Evolutionary conservation across 2,329 filamentous ascomycete species (phyloP), one percentile per base, ranked within the genome.

Genomic region (Phialocephala subalpina): DNA sequence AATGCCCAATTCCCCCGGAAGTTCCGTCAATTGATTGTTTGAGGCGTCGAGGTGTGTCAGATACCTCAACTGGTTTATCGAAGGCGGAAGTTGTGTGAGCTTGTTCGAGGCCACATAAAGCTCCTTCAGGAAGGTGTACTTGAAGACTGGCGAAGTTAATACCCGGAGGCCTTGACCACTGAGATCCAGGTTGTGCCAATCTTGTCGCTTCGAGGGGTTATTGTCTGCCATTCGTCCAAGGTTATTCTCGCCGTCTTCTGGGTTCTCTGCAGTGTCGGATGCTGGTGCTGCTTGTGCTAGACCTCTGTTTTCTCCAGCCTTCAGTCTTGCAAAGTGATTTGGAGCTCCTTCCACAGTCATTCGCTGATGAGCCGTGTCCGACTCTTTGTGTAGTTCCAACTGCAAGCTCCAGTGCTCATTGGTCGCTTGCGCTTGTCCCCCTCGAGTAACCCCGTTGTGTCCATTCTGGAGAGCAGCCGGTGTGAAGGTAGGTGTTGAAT

Each of bases 1-100:
- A 95, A 98, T 99, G 76, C 96, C 96, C 67, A 99, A 88, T 81
- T 99, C 95, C 25, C 92, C 87, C 0, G 96, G 96, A 3, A 99
- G 83, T 70, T 92, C 89, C 9, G 86, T 86, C 67, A 99, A 84
- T 68, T 95, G 88, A 78, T 99, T 99, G 80, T 91, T 89, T 0
- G 96, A 98, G 2, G 94, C 85, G 78, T 99, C 95, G 58, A 99
- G 86, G 74, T 94, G 87, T 40, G 88, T 91, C 58, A 99, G 82
- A 69, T 92, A 90, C 70, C 94, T 90, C 70, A 99, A 83, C 73
- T 91, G 87, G 45, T 96, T 94, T 76, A 99, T 93, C 25, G 89
- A 85, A 42, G 91, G 82, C 14, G 95, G 94, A n/a, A 99, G 82
- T 55, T 86, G 84, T 33, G 89, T 89, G 66, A 99, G 86, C 77